Percentiles rank a stretch among this genome's conserved stretches.
These are phyloP conservation scores for Lagerstroemia fauriei DNA, from an alignment of 441 rosid species.

Conservation along the genomic window DNA sequence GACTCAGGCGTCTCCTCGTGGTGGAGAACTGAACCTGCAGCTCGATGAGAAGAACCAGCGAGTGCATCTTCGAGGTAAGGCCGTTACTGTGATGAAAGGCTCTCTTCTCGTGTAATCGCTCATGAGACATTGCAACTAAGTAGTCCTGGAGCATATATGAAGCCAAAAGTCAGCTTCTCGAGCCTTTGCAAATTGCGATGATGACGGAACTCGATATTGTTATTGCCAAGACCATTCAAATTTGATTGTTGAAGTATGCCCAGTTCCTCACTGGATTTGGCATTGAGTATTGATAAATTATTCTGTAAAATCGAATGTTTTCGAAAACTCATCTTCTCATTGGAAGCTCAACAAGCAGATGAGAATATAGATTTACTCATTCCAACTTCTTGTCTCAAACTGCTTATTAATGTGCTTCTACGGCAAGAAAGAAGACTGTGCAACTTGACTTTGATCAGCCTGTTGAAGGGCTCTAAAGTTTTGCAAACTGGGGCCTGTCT, in stretches of 20 bases:
- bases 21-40: conserved; percentile 56
- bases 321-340: background rate
- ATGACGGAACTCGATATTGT: too few relatives aligned
- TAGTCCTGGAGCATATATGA: background rate
- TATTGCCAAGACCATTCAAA: background rate
- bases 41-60: conserved; percentile 53
- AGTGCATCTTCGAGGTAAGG: conserved; percentile 63
- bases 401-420: too few relatives aligned
- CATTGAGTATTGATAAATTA: background rate
- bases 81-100: conserved; percentile 72
- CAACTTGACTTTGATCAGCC: too few relatives aligned
- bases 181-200: too few relatives aligned
- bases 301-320: background rate
- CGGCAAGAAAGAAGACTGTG: too few relatives aligned
- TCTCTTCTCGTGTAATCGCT: conserved; percentile 48
- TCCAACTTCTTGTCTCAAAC: too few relatives aligned
- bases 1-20: conserved; percentile 68
- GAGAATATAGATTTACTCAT: background rate
- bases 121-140: background rate
- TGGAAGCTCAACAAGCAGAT: background rate
- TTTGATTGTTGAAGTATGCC: background rate
- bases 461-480: too few relatives aligned
- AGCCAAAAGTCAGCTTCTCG: background rate
- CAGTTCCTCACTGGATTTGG: background rate
- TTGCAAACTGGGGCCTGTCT: too few relatives aligned